Base-by-base conservation (phyloP, 73 alveolate species). In the Paramecium primaurelia region DNA sequence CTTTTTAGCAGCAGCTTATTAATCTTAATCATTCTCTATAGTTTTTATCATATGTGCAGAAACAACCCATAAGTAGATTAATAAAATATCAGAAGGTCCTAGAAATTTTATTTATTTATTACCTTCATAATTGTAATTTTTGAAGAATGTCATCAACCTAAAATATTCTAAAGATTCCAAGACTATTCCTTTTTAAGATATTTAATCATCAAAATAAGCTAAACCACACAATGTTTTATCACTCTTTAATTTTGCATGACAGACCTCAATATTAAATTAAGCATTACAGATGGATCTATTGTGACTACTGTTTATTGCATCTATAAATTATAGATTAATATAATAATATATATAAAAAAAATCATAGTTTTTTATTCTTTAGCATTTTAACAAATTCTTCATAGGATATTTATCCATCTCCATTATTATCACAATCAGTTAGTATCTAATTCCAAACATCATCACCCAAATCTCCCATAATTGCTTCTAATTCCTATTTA, bases 391-490 rank as follows among this genome's bases (percentile, higher is more conserved):
- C 75, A 80, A 92, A 92, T 37, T 92, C 95, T 36, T 85, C 94
- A 92, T 86, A 86, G 3, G 90, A 92, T 49, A 93, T 92, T 71
- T 92, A 59, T 28, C 96, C 96, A 77, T 93, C 96, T 7, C 92
- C 92, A 92, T 93, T 93, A 30, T 80, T 22, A 34, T 93, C 96
- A 45, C 95, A 92, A 58, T 71, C 93, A 12, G 44, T 36, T 6
- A 93, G 40, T 37, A 93, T 93, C n/a, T 92, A 40, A 25, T 51
- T 22, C 86, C 93, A 89, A 30, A 60, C 88, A 20, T 58, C 94
- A 38, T 93, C 95, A 12, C 86, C 92, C 26, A 92, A 54, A 58
- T 92, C 88, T 16, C 95, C 95, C 93, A 93, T 69, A n/a, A 85
- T 36, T 34, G 85, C 89, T 58, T 86, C 71, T 51, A 93, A 64